A percentile compares a stretch with the other conserved stretches of the same genome.
Conservation (phyloP, 2,329 filamentous ascomycete genomes). For the Verticillium longisporum region DNA sequence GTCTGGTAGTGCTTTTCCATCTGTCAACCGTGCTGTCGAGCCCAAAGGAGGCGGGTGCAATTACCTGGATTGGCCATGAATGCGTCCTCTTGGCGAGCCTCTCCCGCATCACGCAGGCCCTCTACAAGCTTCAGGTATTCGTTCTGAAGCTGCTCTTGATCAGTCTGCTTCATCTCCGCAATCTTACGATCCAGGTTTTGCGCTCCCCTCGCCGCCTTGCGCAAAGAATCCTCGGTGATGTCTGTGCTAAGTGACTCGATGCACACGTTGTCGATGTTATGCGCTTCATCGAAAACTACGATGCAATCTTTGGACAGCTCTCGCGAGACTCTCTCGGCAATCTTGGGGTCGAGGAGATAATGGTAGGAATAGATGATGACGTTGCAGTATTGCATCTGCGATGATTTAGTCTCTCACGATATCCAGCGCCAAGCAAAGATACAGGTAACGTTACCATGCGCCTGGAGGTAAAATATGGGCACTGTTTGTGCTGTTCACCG, state of each 20-base stretch:
- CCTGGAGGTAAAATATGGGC: slow-evolving; percentile 91
- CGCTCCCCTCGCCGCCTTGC: slow-evolving; percentile 84
- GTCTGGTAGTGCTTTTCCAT: slow-evolving; percentile 65
- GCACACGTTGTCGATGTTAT: slow-evolving; percentile 99
- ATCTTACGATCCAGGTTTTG: slow-evolving; percentile 89
- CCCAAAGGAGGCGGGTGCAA: neutral
- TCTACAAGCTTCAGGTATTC: slow-evolving; percentile 96
- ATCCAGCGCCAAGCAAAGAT: too few relatives aligned
- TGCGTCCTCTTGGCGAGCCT: slow-evolving; percentile 84
- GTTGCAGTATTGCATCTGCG: slow-evolving; percentile 94
- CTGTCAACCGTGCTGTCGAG: neutral
- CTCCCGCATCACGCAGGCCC: slow-evolving; percentile 79
- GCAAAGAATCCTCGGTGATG: slow-evolving; percentile 87
- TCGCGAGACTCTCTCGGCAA: slow-evolving; percentile 88
- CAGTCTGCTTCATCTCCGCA: slow-evolving; percentile 88
- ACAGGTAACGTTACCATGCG: slow-evolving; percentile 64
- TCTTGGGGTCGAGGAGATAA: slow-evolving; percentile 95
- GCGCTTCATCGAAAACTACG: slow-evolving; percentile 95
- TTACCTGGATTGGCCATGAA: slow-evolving; percentile 91
- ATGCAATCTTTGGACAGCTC: slow-evolving; percentile 98
- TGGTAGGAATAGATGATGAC: slow-evolving; percentile 99
- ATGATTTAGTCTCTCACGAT: neutral
- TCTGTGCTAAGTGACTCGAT: slow-evolving; percentile 97
- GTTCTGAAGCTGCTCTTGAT: slow-evolving; percentile 87
- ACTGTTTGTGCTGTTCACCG: slow-evolving; percentile 93